These are phyloP conservation scores for Sarocladium oryzae DNA, from an alignment of 2,329 filamentous ascomycete genomes.

Conservation along the genomic window DNA sequence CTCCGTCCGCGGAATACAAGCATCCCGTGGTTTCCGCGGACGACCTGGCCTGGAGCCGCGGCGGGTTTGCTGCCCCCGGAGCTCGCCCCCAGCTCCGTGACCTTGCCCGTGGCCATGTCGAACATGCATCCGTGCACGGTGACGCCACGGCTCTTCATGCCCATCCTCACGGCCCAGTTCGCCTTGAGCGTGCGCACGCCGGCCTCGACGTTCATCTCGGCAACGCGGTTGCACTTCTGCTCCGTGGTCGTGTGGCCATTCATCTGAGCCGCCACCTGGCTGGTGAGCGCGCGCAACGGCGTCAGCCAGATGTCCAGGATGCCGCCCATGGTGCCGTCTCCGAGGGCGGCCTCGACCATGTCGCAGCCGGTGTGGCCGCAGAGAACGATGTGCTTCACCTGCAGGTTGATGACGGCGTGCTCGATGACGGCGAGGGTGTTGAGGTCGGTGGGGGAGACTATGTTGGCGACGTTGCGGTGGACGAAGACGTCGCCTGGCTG, in stretches of 20 bases:
- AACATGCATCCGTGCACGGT: conserved; percentile 74
- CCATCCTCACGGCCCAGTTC: conserved; percentile 64
- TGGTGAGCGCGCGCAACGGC: conserved; percentile 39
- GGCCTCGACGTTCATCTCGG: conserved; percentile 69
- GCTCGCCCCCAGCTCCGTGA: conserved; percentile 43
- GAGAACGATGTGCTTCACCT: conserved; percentile 64
- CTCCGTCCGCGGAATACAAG: conserved; percentile 41
- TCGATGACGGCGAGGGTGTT: conserved; percentile 33
- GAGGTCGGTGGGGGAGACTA: conserved; percentile 6
- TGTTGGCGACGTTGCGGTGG: conserved; percentile 58
- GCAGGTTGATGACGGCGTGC: conserved; percentile 67
- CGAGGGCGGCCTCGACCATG: conserved; percentile 55
- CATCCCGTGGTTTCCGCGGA: conserved; percentile 42
- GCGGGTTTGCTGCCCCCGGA: conserved; percentile 21
- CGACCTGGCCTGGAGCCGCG: conserved; percentile 25
- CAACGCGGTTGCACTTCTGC: conserved; percentile 57
- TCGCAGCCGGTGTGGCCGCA: conserved; percentile 65
- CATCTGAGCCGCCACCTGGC: conserved; percentile 13
- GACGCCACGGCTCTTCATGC: conserved; percentile 62
- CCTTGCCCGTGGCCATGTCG: conserved; percentile 47
- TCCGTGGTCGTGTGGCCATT: conserved; percentile 31
- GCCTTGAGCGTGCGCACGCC: conserved; percentile 62
- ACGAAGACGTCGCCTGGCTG: conserved; percentile 82
- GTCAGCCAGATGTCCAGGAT: conserved; percentile 50
- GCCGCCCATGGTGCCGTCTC: conserved; percentile 40